Evolutionary conservation across 371 early-diverging fungal species (phyloP), one percentile per base, ranked within the genome.

Genomic region (Mucor racemosus): DNA sequence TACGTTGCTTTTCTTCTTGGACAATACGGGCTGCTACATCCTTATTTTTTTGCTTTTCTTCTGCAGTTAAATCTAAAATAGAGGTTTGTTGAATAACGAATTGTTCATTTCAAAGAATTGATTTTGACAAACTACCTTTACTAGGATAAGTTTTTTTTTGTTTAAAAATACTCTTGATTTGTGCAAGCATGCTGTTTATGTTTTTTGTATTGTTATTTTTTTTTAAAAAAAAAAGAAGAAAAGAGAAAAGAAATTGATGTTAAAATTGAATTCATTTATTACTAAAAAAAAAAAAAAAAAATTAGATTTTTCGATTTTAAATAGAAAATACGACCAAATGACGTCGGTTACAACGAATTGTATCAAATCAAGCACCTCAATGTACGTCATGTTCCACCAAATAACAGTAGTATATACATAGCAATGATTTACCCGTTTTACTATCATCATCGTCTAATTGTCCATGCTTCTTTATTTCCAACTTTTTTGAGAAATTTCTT

Each of bases 401-500:
- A 17, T 15, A 58, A 9, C 42, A 50, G 38, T 50, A 26, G 50
- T 34, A 46, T 19, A 15, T 17, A n/a, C 50, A 17, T 33, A 54
- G 14, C 11, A 13, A 36, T 34, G 35, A 35, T 34, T 33, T 57
- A 57, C 39, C 36, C 44, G 21, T 42, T 26, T 7, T 33, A 50
- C 17, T 48, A 3, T n/a, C 14, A 44, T 64, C 36, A 64, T 61
- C 62, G 60, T 55, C 75, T 67, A 35, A 77, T 31, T 15, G 71
- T 74, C 79, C 79, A 78, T 39, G 72, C 75, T 3, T 65, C 56
- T 35, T 34, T 59, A 21, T 69, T 42, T 34, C 72, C 67, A 40
- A 72, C 76, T 19, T 63, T 58, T 65, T 59, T 78, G n/a, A 78
- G 19, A 41, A 67, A 81, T 31, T 64, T 66, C 50, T 69, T 68